Conservation (phyloP, 176 grass and related monocot species). For the Thinopyrum elongatum region DNA sequence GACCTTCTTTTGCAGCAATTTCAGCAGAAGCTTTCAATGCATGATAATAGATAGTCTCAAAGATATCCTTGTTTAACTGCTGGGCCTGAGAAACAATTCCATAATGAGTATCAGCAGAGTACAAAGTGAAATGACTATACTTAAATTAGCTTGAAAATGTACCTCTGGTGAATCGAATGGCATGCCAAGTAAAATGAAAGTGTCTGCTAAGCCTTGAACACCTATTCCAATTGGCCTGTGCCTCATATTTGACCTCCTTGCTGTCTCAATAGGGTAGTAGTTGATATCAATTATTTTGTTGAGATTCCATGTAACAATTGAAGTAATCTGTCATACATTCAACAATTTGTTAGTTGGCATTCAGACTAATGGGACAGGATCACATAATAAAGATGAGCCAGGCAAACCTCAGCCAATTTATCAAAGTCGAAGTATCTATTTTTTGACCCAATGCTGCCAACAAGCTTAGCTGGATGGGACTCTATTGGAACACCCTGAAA, state of each 20-base stretch:
- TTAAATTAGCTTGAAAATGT: not conserved
- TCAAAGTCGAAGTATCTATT: conserved; percentile 79
- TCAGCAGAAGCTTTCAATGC: conserved; percentile 69
- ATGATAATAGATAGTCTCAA: conserved; percentile 76
- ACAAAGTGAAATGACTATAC: not conserved
- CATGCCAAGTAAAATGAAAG: conserved; percentile 86
- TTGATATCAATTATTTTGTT: conserved; percentile 95
- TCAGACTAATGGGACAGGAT: not conserved
- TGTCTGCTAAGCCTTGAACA: conserved; percentile 72
- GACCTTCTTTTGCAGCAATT: conserved; percentile 56
- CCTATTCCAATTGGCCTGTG: conserved; percentile 76
- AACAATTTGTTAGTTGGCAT: conserved; percentile 15
- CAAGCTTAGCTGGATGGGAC: conserved; percentile 73
- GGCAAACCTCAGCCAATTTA: conserved; percentile 68
- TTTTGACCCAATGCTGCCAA: conserved; percentile 55
- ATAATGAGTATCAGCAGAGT: not conserved
- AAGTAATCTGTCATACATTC: conserved; percentile 59
- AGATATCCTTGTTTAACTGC: conserved; percentile 71
- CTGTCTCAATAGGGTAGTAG: conserved; percentile 80
- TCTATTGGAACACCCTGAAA: conserved; percentile 72
- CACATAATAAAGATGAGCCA: not conserved
- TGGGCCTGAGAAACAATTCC: conserved; percentile 47
- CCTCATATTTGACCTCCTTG: conserved; percentile 65
- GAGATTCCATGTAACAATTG: conserved; percentile 69
- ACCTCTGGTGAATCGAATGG: conserved; percentile 81